Percentiles rank a stretch among this genome's conserved stretches.
phyloP scores from a whole-genome alignment of 805 yeast genomes.

The Metschnikowia gelsemii region DNA sequence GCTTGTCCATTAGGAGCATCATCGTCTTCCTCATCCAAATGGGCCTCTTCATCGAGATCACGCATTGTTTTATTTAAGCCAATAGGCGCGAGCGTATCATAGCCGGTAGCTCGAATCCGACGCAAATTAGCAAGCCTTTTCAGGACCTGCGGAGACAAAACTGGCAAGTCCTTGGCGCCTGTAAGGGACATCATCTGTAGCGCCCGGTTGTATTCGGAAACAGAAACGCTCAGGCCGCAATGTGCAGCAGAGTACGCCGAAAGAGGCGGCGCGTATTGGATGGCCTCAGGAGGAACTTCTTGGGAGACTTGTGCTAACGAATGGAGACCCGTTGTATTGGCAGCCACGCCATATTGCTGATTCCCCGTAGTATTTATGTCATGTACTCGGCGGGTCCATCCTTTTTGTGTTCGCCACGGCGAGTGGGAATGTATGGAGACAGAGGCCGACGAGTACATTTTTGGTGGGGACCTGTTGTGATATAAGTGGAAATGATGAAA shows the following conservation, averaged over 20 bases:
- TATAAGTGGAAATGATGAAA: neutral
- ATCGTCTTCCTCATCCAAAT: conserved; percentile 12
- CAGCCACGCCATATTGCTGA: neutral
- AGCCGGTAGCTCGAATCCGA: conserved; percentile 35
- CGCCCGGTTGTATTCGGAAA: conserved; percentile 25
- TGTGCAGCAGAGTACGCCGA: conserved; percentile 53
- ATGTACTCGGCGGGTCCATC: conserved; percentile 17
- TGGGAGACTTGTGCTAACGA: conserved; percentile 14
- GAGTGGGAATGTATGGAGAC: conserved; percentile 5
- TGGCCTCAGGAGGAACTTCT: conserved; percentile 16
- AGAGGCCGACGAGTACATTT: conserved; percentile 9
- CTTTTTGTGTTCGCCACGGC: conserved; percentile 13
- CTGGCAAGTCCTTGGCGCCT: conserved; percentile 15
- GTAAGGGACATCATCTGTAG: conserved; percentile 18
- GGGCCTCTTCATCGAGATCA: conserved; percentile 29
- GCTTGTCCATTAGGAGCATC: conserved; percentile 15
- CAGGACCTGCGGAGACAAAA: conserved; percentile 23
- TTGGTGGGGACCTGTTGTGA: too few species aligned
- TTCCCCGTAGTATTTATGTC: conserved; percentile 6
- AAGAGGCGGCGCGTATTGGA: conserved; percentile 49
- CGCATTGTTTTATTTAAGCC: conserved; percentile 43
- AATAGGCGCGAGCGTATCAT: conserved; percentile 35
- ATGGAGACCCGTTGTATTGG: conserved; percentile 11
- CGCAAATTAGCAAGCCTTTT: conserved; percentile 25
- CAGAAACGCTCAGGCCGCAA: conserved; percentile 22